Evolutionary conservation across 2,329 filamentous ascomycete species (phyloP).

Genomic region (Penicillium nordicum): DNA sequence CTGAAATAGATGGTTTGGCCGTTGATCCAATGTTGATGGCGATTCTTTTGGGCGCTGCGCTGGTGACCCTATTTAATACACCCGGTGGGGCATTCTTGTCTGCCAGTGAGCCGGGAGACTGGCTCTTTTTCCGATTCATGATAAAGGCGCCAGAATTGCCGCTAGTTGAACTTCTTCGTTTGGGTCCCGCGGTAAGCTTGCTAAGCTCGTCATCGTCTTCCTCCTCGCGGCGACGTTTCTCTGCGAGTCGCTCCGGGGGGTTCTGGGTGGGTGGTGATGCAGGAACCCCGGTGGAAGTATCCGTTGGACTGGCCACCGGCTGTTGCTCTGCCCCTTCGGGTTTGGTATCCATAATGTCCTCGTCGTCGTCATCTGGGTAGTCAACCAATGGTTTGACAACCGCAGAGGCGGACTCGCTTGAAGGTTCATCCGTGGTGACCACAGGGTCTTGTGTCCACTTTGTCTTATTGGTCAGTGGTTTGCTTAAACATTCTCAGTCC

Average conservation of each 20-base stretch:
- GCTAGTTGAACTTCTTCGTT: slow-evolving; percentile 45
- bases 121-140: slow-evolving; percentile 33
- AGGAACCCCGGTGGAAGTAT: slow-evolving; percentile 28
- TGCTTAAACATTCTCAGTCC: background rate
- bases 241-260: slow-evolving; percentile 69
- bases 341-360: slow-evolving; percentile 62
- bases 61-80: slow-evolving; percentile 13
- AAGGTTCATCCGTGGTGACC: slow-evolving; percentile 26
- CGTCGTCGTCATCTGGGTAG: slow-evolving; percentile 87
- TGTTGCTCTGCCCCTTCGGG: slow-evolving; percentile 31
- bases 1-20: slow-evolving; percentile 21
- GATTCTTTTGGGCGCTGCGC: slow-evolving; percentile 36
- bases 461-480: slow-evolving; percentile 6
- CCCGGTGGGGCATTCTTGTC: slow-evolving; percentile 26
- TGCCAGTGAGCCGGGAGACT: slow-evolving; percentile 26
- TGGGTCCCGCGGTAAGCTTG: slow-evolving; percentile 62
- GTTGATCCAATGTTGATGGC: slow-evolving; percentile 39
- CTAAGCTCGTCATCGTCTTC: slow-evolving; percentile 91
- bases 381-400: slow-evolving; percentile 75
- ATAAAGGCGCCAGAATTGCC: slow-evolving; percentile 34
- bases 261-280: slow-evolving; percentile 24
- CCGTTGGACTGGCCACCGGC: slow-evolving; percentile 20
- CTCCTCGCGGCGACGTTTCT: slow-evolving; percentile 80
- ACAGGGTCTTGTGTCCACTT: slow-evolving; percentile 39
- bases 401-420: slow-evolving; percentile 61